Evolutionary conservation across 306 rosid species (phyloP).

Genomic region (Quercus parvula): DNA sequence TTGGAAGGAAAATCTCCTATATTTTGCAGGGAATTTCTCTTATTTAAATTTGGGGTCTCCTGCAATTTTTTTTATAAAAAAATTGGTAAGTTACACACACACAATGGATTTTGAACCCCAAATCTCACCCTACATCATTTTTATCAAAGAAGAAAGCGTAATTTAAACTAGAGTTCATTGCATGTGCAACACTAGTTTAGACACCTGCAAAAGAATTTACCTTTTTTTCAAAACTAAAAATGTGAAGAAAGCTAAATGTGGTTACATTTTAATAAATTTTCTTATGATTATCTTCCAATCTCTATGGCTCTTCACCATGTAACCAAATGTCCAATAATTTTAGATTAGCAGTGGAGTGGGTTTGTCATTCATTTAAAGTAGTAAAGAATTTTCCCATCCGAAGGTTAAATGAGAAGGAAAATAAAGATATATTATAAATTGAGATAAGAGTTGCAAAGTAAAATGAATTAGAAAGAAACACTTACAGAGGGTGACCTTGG

Average conservation of each 20-base stretch:
- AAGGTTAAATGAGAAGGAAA: too few relatives aligned
- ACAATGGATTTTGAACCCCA: too few relatives aligned
- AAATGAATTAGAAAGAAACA: conserved; percentile 18
- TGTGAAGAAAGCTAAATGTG: too few relatives aligned
- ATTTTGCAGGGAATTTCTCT: neutral
- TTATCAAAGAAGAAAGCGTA: too few relatives aligned
- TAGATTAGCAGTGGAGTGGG: neutral
- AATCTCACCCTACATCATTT: too few relatives aligned
- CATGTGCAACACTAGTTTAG: neutral
- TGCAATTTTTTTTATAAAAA: neutral
- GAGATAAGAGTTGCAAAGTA: too few relatives aligned
- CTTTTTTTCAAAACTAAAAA: neutral
- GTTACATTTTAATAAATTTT: too few relatives aligned
- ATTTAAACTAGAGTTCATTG: neutral
- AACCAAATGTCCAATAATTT: neutral
- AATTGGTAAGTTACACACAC: too few relatives aligned
- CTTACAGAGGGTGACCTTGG: conserved; percentile 84
- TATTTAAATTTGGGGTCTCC: neutral
- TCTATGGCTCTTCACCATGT: neutral
- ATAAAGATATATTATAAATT: too few relatives aligned
- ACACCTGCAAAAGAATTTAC: neutral
- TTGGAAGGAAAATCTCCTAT: too few relatives aligned
- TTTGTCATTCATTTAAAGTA: too few relatives aligned
- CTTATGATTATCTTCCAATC: neutral
- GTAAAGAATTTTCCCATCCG: too few relatives aligned